Evolutionary conservation across 371 early-diverging fungal genomes (phyloP).

Genomic region (Syncephalastrum sp.): DNA sequence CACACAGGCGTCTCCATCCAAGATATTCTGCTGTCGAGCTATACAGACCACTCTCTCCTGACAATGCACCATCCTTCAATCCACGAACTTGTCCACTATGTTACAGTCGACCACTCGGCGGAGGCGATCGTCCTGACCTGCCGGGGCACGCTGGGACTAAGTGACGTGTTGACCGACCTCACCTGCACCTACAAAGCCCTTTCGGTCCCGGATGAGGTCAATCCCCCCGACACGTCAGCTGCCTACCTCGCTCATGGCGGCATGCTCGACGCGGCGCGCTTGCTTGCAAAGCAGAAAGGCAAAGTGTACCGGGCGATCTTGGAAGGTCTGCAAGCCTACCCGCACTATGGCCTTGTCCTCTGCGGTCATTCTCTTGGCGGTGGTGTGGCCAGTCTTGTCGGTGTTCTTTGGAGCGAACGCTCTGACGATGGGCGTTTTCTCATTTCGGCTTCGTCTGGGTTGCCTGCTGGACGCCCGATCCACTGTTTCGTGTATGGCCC

Average conservation of each 20-base stretch:
- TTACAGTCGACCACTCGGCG: conserved; percentile 77
- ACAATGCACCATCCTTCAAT: conserved; percentile 52
- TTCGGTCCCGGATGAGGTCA: conserved; percentile 20
- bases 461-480: conserved; percentile 72
- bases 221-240: conserved; percentile 13
- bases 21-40: conserved; percentile 69
- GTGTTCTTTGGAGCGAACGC: conserved; percentile 68
- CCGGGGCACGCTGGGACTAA: conserved; percentile 88
- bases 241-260: conserved; percentile 70
- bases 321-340: conserved; percentile 61
- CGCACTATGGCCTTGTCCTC: conserved; percentile 74
- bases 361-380: conserved; percentile 85
- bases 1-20: conserved; percentile 66
- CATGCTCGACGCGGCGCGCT: conserved; percentile 73
- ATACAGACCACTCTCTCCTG: conserved; percentile 39
- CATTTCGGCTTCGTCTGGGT: conserved; percentile 60
- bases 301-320: conserved; percentile 67
- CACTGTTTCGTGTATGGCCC: conserved; percentile 78
- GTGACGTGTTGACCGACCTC: conserved; percentile 86
- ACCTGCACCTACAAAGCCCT: conserved; percentile 70
- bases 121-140: conserved; percentile 81
- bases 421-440: conserved; percentile 59
- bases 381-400: conserved; percentile 71
- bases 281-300: conserved; percentile 60
- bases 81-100: conserved; percentile 81